Evolutionary conservation across 2,329 filamentous ascomycete species (phyloP).

Genomic region (Ceratocystis papillata): DNA sequence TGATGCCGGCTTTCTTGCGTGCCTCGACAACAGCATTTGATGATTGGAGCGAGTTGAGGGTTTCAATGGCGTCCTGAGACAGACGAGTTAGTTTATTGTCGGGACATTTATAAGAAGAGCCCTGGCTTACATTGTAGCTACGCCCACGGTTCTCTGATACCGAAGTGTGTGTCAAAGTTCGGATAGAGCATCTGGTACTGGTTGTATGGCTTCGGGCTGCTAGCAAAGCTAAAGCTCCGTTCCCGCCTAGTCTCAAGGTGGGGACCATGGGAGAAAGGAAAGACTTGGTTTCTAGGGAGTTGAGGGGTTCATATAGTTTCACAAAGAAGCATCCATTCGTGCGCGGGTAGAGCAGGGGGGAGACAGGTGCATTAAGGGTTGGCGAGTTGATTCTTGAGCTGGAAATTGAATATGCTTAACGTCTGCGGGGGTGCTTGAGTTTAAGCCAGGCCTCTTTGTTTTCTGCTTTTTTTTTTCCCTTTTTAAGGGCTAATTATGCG

Average conservation of each 20-base stretch:
- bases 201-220: not conserved
- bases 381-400: no score
- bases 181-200: not conserved
- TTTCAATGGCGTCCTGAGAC: conserved; percentile 68
- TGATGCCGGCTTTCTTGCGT: conserved; percentile 61
- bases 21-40: conserved; percentile 73
- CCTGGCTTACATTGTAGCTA: conserved; percentile 12
- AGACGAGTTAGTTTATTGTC: not conserved
- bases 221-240: not conserved
- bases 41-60: conserved; percentile 82
- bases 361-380: no score
- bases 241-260: not conserved
- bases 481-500: not conserved
- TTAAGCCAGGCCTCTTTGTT: no score
- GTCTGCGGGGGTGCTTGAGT: no score
- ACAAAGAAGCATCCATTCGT: no score
- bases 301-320: no score
- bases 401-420: no score
- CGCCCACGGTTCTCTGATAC: not conserved
- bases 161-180: not conserved
- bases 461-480: not conserved
- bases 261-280: not conserved
- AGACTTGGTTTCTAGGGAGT: no score
- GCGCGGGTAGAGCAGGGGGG: no score
- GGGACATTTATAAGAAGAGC: not conserved